Evolutionary conservation across 225 moss, liverwort and hornwort genomes (phyloP).

Genomic region (Climacium dendroides): DNA sequence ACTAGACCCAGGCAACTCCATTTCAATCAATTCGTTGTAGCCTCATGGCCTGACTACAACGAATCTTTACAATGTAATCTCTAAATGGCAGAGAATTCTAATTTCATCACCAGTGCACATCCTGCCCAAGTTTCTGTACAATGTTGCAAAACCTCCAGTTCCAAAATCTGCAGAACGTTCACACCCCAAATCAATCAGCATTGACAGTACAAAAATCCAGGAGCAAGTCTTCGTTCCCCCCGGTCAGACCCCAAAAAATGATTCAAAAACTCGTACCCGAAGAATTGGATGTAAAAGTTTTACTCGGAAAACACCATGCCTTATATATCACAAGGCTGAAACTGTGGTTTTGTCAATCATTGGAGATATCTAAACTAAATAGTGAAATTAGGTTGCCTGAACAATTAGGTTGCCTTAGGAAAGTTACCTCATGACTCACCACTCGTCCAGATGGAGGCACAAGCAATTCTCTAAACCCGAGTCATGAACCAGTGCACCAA

Average conservation of each 20-base stretch:
- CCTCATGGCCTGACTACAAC: background rate
- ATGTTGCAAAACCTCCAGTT: background rate
- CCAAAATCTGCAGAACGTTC: background rate
- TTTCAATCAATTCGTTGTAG: background rate
- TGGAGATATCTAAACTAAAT: background rate
- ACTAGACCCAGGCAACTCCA: background rate
- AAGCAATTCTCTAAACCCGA: no score
- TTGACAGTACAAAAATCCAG: background rate
- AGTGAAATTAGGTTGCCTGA: no score
- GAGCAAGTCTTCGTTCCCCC: background rate
- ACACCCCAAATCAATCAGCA: background rate
- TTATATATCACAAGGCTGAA: background rate
- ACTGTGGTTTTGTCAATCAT: background rate
- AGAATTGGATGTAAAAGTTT: background rate
- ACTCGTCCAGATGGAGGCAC: no score
- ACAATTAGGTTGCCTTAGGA: no score
- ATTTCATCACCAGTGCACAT: background rate
- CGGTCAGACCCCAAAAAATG: background rate
- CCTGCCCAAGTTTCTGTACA: conserved; percentile 13
- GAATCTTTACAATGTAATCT: background rate
- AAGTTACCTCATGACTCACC: no score
- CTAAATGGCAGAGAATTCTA: background rate
- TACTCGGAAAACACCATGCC: background rate
- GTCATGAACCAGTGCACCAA: no score
- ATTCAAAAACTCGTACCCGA: background rate